Conservation (phyloP, 108 stramenopile species). For the Discostella stelligeroides region DNA sequence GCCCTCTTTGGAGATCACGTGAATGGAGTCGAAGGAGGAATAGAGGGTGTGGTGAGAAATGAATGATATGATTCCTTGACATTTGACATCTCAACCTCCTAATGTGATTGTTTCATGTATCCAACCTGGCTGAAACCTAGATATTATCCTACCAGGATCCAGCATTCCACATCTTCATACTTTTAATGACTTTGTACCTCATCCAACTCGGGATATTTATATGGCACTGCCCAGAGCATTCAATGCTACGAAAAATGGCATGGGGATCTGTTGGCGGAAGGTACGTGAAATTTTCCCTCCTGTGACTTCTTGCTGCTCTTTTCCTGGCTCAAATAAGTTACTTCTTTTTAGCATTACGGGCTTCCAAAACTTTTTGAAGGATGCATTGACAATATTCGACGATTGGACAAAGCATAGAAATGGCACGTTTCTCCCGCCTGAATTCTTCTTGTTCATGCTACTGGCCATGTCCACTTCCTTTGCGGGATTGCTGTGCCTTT, state of each 20-base stretch:
- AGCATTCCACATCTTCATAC: slow-evolving; percentile 59
- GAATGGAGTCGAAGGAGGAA: slow-evolving; percentile 56
- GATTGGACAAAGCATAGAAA: slow-evolving; percentile 12
- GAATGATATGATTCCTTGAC: background rate
- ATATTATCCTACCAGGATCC: slow-evolving; percentile 61
- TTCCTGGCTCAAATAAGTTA: background rate
- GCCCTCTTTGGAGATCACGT: slow-evolving; percentile 88
- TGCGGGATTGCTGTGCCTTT: slow-evolving; percentile 65
- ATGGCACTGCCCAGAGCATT: slow-evolving; percentile 14
- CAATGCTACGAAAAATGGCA: slow-evolving; percentile 36
- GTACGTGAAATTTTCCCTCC: slow-evolving; percentile 8
- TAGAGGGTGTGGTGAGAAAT: slow-evolving; percentile 67
- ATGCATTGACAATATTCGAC: slow-evolving; percentile 67
- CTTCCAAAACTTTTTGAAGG: slow-evolving; percentile 83
- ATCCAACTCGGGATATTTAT: slow-evolving; percentile 42
- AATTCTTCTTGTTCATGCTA: slow-evolving; percentile 39
- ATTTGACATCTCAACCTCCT: background rate
- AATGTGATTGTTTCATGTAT: slow-evolving; percentile 2
- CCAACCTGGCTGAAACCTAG: slow-evolving; percentile 15
- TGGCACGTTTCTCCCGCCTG: slow-evolving; percentile 13
- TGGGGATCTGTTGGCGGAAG: slow-evolving; percentile 54
- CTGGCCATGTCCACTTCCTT: slow-evolving; percentile 62
- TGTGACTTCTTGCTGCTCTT: background rate
- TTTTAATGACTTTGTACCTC: slow-evolving; percentile 50
- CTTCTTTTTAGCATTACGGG: slow-evolving; percentile 57